Evolutionary conservation across 305 asterid species (phyloP).

Genomic region (Monarda citriodora): DNA sequence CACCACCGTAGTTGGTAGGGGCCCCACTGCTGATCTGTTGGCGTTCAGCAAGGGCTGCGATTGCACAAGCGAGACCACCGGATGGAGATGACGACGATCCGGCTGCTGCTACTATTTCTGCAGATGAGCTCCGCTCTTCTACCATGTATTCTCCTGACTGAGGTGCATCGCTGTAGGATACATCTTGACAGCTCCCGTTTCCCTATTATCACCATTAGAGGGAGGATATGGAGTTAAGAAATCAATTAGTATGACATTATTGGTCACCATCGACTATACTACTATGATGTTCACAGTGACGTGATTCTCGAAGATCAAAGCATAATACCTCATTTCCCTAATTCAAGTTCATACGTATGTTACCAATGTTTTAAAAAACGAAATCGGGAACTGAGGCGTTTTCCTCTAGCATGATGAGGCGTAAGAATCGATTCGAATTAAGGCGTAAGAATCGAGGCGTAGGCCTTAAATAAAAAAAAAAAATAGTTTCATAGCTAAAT

Average conservation of each 20-base stretch:
- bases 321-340: too few relatives aligned
- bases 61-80: conserved; percentile 97
- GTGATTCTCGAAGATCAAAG: too few relatives aligned
- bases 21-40: conserved; percentile 69
- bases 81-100: conserved; percentile 89
- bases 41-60: conserved; percentile 96
- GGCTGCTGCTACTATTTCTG: conserved; percentile 29
- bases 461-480: too few relatives aligned
- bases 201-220: conserved; percentile 46
- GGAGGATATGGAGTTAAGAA: conserved; percentile 9
- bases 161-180: conserved; percentile 37
- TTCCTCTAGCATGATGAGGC: too few relatives aligned
- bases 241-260: neutral
- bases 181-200: conserved; percentile 52
- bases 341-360: too few relatives aligned
- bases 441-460: too few relatives aligned
- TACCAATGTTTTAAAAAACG: too few relatives aligned
- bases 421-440: too few relatives aligned
- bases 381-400: too few relatives aligned
- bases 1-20: conserved; percentile 38
- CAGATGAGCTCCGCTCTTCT: conserved; percentile 39
- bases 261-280: too few relatives aligned
- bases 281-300: too few relatives aligned
- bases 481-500: too few relatives aligned
- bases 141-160: conserved; percentile 45